Evolutionary conservation across 202 grass and related monocot genomes (phyloP), one percentile per base, ranked within the genome.

Genomic region (Schoenoplectus tabernaemontani): DNA sequence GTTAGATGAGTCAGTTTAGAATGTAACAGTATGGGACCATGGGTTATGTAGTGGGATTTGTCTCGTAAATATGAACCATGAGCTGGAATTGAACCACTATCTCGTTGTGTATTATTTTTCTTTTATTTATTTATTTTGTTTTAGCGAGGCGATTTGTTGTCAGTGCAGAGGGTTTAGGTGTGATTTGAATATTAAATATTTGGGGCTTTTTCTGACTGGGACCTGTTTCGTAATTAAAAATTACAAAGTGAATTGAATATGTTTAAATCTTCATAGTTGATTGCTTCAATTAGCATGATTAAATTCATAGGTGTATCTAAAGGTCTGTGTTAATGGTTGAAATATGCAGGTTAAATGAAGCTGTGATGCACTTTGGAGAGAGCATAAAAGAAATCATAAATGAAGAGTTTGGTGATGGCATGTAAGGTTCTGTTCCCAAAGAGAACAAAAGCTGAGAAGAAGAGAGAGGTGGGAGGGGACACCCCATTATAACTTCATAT

Each of bases 351-450:
- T 84, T 94, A 85, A 94, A 98, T 80, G 95, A 98, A 94, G 89
- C 95, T 79, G 87, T 98, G 68, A 92, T 94, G 91, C 95, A 98
- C 87, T 98, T 91, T 82, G 95, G 95, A 62, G 91, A 94, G 89
- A 98, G 95, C 83, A 94, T 98, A 67, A 98, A 98, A 87, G 91
- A 98, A 76, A 94, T 98, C 38, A 90, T 98, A 69, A 98, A 98
- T 44, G 95, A 98, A 76, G 95, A 98, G 3, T 98, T 98, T 66
- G 95, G 91, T 46, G 95, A 98, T 83, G 95, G 95, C 82, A 98
- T 98, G 91, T 98, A 98, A 90, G 95, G 78, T 10, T 42, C 6
- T 1, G 64, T n/a, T n/a, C n/a, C n/a, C n/a, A n/a, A 57, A 22
- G 54, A 57, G 54, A 23, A 9, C 8, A 22, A 4, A 9, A 23